Evolutionary conservation across 164 flowering plant species (phyloP).

Genomic region (Echeveria elegans): DNA sequence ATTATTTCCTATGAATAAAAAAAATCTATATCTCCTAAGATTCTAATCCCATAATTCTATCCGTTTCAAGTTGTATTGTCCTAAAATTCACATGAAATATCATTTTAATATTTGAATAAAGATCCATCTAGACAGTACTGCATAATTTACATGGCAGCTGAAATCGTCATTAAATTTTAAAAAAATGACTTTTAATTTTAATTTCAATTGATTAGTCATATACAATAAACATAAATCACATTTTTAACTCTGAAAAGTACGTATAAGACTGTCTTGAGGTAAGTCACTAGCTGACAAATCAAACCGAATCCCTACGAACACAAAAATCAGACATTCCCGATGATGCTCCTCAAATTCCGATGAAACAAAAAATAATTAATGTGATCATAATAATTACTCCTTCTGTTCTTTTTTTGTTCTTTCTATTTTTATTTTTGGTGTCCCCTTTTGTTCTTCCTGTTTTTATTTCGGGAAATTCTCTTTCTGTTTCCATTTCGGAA

Average conservation of each 20-base stretch:
- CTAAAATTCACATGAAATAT: no score
- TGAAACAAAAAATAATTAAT: background rate
- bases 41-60: no score
- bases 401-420: no score
- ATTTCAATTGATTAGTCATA: background rate
- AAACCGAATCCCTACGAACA: background rate
- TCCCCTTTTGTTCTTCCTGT: no score
- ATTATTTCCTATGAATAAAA: no score
- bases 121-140: background rate
- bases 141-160: background rate
- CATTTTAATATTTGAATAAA: no score
- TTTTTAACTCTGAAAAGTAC: background rate
- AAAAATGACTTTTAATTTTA: background rate
- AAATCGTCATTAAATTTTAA: background rate
- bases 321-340: slow-evolving; percentile 5
- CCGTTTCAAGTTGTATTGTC: no score
- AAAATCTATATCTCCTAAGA: no score
- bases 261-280: background rate
- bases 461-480: no score
- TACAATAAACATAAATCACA: background rate
- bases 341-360: background rate
- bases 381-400: no score
- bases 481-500: no score
- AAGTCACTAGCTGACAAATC: background rate
- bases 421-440: no score